Base-by-base conservation (phyloP, 441 rosid genomes). In the Biscutella laevigata region DNA sequence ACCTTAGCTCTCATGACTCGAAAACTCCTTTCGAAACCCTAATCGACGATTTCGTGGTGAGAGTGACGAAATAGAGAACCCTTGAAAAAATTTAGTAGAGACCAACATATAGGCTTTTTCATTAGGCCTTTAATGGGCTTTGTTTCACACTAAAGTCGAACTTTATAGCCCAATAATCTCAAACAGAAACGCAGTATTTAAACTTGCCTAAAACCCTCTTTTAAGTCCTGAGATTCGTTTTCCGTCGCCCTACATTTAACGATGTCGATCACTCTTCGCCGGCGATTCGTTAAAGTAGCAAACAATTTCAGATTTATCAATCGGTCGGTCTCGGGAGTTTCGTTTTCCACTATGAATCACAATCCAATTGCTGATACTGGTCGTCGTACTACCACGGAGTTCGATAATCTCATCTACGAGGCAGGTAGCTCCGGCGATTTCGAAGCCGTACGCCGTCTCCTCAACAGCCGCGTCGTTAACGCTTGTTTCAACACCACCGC, bases 391-490 rank as follows among this genome's bases (percentile, higher is more conserved):
- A 63, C 73, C 56, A 71, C 72, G 10, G 71, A 79, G 57, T 83
- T 76, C 63, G 95, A 88, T 51, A 71, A 74, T 24, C 81, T 68
- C 22, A 62, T 77, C 39, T 44, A 59, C 56, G 65, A 65, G 15
- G 82, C 88, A 3, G 89, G 72, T 37, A 71, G 27, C 38, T 66
- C 71, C 20, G 62, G 75, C 17, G 85, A 88, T 52, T 60, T 81
- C 43, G 78, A 71, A 55, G 41, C 70, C 2, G 73, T 88, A 24
- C 75, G 64, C 16, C 45, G 71, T 68, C 79, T 81, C 17, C 78
- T 81, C 58, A 78, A 80, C 62, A 83, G 62, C 67, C 84, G 89
- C 55, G 38, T 69, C 24, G 63, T 62, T 1, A 78, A 79, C 60
- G 59, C 68, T 24, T 77, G 77, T 62, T 81, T 71, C 71, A 83